Evolutionary conservation across 2,329 filamentous ascomycete genomes (phyloP), one percentile per base, ranked within the genome.

Genomic region (Lasiodiplodia theobromae): DNA sequence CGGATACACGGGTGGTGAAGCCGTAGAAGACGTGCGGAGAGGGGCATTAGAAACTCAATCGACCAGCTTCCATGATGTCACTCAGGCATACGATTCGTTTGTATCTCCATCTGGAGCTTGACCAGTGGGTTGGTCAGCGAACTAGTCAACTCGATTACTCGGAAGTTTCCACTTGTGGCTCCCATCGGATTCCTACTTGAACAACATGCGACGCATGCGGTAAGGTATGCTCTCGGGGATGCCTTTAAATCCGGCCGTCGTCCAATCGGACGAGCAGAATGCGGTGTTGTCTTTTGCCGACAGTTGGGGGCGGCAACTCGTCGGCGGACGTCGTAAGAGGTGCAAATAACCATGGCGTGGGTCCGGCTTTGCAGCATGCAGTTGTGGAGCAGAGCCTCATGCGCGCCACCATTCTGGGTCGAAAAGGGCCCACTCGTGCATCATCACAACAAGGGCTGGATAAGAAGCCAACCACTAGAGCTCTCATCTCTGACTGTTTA

Each of bases 1-100:
- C 57, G 57, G 56, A 12, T 25, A 62, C 16, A 49, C 16, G 31
- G 31, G 8, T 34, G 31, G 8, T 34, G 57, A 40, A 44, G 31
- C 40, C 14, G 40, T 18, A 44, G 44, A 21, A 16, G n/a, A n/a
- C 21, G 40, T 63, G 58, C 58, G 40, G 58, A 63, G 58, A 62
- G 49, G 40, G 44, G n/a, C 44, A 47, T 25, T 11, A 2, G 28
- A 21, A 34, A 25, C 5, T 51, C 58, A 34, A 34, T 28, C 16
- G 23, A 40, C 10, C 40, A 47, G 21, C n/a, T 47, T 51, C 25
- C 25, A 63, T 63, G 58, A 63, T 63, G 58, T 63, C 40, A 63
- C 58, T 16, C 14, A 23, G 21, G 54, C n/a, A 37, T 18, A 6
- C n/a, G 44, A n/a, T 10, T 21, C 44, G n/a, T n/a, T 21, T 10